Evolutionary conservation across 2,329 filamentous ascomycete genomes (phyloP).

Genomic region (Colletotrichum lupini): DNA sequence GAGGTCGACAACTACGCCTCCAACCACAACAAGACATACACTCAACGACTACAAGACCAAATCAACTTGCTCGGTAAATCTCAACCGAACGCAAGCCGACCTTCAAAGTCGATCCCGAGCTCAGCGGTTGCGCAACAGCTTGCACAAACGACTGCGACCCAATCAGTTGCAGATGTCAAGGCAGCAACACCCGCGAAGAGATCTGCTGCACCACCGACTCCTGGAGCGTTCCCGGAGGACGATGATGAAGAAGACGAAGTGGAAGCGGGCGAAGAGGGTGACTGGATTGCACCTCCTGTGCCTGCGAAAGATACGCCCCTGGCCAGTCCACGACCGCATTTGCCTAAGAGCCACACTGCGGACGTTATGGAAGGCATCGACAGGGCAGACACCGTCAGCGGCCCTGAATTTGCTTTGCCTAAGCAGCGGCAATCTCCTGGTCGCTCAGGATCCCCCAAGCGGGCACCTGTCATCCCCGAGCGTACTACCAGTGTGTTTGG

Average conservation of each 20-base stretch:
- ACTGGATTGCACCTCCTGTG: slow-evolving; percentile 69
- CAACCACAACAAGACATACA: slow-evolving; percentile 86
- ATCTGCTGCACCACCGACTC: slow-evolving; percentile 51
- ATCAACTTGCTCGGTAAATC: slow-evolving; percentile 79
- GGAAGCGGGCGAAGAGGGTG: slow-evolving; percentile 60
- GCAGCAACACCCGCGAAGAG: slow-evolving; percentile 48
- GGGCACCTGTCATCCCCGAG: slow-evolving; percentile 43
- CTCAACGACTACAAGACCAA: slow-evolving; percentile 90
- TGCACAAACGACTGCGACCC: slow-evolving; percentile 39
- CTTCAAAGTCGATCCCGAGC: slow-evolving; percentile 60
- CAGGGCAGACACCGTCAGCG: slow-evolving; percentile 60
- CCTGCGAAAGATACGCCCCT: slow-evolving; percentile 45
- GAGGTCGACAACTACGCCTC: slow-evolving; percentile 60
- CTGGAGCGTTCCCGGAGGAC: slow-evolving; percentile 70
- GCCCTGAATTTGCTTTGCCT: slow-evolving; percentile 57
- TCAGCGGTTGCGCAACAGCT: slow-evolving; percentile 47
- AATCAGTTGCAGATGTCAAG: slow-evolving; percentile 43
- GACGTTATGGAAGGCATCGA: slow-evolving; percentile 70
- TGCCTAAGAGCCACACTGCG: slow-evolving; percentile 70
- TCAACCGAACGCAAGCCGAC: slow-evolving; percentile 58
- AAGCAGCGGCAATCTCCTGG: slow-evolving; percentile 50
- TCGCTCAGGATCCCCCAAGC: slow-evolving; percentile 49
- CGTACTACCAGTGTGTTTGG: slow-evolving; percentile 48
- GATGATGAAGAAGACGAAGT: slow-evolving; percentile 52
- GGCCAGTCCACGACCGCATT: slow-evolving; percentile 60